Evolutionary conservation across 2,329 filamentous ascomycete genomes (phyloP), one percentile per base, ranked within the genome.

Genomic region (Paecilomyces fulvus): DNA sequence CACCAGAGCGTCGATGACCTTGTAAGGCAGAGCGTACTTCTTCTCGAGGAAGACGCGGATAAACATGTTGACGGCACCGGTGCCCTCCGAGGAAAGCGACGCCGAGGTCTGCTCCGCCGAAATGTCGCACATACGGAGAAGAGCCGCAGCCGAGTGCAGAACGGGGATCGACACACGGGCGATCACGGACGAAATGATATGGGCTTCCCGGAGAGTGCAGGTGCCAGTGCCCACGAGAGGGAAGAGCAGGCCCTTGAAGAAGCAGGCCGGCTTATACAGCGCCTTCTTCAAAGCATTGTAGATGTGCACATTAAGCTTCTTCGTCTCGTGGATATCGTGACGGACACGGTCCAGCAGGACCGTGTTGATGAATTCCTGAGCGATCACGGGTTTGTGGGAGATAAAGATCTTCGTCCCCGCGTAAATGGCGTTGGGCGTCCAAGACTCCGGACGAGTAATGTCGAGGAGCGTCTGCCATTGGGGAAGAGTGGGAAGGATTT

Each of bases 191-290:
- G 88, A 89, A 48, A 99, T 83, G 63, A 99, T 97, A 64, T 90
- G 86, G 4, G 94, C 94, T 74, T 99, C 94, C 53, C 92, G 85
- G 53, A 97, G 76, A 0, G 92, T 96, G 76, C 92, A 96, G n/a
- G 87, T 90, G 28, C 90, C 89, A 53, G 86, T 88, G 8, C 83
- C 83, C 9, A 96, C 86, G 17, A 99, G 82, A 0, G 94, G 94
- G 69, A 97, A 97, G 14, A 99, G 79, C 64, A 99, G 85, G 3
- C 92, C 94, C 73, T 96, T 96, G 82, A 99, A 99, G 75, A 95
- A 99, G 17, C 92, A 91, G 0, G 90, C 87, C 6, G 94, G 94
- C 72, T 96, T 95, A 79, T 96, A 96, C 12, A 96, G 80, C 7
- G 84, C 85, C 71, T 96, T 96, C 76, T 96, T 96, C 56, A 99